Conservation (phyloP, 306 rosid species). For the Citrullus amarus region DNA sequence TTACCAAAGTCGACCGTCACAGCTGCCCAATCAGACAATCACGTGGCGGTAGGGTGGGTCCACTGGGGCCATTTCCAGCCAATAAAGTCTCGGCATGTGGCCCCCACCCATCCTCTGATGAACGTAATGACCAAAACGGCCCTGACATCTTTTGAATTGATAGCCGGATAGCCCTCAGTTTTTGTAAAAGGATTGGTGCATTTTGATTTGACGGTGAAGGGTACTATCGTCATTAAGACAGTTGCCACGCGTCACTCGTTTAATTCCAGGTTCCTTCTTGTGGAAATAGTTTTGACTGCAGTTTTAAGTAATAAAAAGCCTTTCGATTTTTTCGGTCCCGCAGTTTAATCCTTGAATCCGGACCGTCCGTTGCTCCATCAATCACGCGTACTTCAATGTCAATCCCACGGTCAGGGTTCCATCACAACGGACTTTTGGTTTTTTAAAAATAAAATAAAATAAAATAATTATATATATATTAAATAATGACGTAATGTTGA, state of each 20-base stretch:
- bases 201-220: slow-evolving; percentile 32
- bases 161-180: neutral
- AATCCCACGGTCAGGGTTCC: slow-evolving; percentile 8
- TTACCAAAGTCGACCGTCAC: slow-evolving; percentile 19
- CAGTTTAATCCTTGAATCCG: slow-evolving; percentile 9
- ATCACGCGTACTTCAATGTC: neutral
- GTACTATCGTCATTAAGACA: slow-evolving; percentile 8
- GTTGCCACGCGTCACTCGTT: neutral
- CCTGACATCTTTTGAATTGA: slow-evolving; percentile 20
- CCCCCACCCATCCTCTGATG: neutral
- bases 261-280: neutral
- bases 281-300: slow-evolving; percentile 27
- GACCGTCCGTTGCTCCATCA: slow-evolving; percentile 14
- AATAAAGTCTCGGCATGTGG: neutral
- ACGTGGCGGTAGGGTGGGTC: neutral
- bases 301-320: neutral
- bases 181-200: slow-evolving; percentile 21
- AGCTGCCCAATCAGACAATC: neutral
- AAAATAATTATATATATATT: no score
- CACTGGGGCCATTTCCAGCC: neutral
- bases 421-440: neutral
- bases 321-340: neutral
- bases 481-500: slow-evolving; percentile 2
- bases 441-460: neutral
- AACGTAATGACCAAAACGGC: slow-evolving; percentile 37